Evolutionary conservation across 202 grass and related monocot genomes (phyloP).

Genomic region (Miscanthus sacchariflorus): DNA sequence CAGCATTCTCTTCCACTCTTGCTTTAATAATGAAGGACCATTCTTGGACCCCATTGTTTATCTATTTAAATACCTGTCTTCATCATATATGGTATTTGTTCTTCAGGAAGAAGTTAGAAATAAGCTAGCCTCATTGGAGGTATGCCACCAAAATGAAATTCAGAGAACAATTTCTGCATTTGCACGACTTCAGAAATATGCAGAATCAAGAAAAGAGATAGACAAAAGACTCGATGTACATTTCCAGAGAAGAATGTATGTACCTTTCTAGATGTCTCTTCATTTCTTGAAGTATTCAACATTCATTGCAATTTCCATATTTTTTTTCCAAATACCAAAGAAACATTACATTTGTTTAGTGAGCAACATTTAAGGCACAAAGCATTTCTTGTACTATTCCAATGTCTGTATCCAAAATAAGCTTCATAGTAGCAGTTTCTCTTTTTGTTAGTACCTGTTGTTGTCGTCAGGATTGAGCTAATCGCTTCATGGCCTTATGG

Average conservation of each 20-base stretch:
- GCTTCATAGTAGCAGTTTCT: constrained; percentile 19
- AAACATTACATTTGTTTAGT: constrained; percentile 20
- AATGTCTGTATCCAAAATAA: background rate
- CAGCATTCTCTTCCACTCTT: constrained; percentile 12
- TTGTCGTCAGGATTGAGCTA: constrained; percentile 1
- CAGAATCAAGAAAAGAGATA: constrained; percentile 81
- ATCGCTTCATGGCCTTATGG: background rate
- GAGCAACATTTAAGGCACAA: constrained; percentile 18
- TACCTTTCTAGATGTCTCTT: constrained; percentile 10
- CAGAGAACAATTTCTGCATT: constrained; percentile 63
- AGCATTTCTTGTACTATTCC: constrained; percentile 16
- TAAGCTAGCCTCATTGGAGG: constrained; percentile 66
- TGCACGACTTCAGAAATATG: constrained; percentile 64
- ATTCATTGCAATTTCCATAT: background rate
- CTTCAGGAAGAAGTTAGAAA: constrained; percentile 80
- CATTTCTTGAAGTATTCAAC: constrained; percentile 32
- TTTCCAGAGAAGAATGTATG: constrained; percentile 94
- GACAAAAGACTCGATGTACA: constrained; percentile 77
- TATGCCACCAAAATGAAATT: constrained; percentile 76
- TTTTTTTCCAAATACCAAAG: constrained; percentile 11
- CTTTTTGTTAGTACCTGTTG: constrained; percentile 18
- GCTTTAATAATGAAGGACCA: background rate
- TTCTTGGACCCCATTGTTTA: constrained; percentile 6
- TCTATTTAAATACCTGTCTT: constrained; percentile 15
- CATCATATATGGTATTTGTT: constrained; percentile 36